A percentile compares a stretch with the other conserved stretches of the same genome.
phyloP scores from a whole-genome alignment of 2,329 filamentous ascomycete genomes.

The Domatiomyces globalis region DNA sequence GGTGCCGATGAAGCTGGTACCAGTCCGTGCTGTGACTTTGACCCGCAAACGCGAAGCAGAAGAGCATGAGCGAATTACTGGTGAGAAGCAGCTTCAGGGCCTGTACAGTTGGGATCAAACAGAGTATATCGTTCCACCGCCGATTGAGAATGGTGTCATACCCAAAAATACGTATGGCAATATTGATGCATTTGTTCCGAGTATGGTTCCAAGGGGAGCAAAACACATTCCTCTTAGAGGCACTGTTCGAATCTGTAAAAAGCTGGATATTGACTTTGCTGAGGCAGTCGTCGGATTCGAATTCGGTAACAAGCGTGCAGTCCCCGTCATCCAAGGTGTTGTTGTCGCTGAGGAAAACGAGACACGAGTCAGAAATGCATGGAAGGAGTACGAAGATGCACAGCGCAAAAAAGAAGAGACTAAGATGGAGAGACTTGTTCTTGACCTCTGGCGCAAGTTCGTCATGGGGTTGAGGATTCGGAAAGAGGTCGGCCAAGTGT shows the following conservation, averaged over 20 bases:
- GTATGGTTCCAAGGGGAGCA: conserved; percentile 79
- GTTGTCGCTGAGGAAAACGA: conserved; percentile 74
- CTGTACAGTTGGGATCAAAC: conserved; percentile 76
- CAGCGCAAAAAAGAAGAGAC: conserved; percentile 64
- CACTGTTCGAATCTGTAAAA: conserved; percentile 65
- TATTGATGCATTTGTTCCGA: conserved; percentile 86
- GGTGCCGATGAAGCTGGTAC: conserved; percentile 68
- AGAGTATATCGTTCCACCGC: conserved; percentile 84
- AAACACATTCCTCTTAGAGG: conserved; percentile 70
- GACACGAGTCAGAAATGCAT: conserved; percentile 59
- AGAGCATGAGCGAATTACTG: conserved; percentile 64
- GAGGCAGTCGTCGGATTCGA: conserved; percentile 95
- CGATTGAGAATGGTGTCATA: conserved; percentile 70
- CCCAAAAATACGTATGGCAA: conserved; percentile 94
- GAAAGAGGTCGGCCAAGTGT: conserved; percentile 61
- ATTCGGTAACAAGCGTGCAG: conserved; percentile 85
- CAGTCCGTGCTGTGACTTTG: conserved; percentile 78
- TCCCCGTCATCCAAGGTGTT: conserved; percentile 80
- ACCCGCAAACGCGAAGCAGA: conserved; percentile 80
- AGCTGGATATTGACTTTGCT: conserved; percentile 72
- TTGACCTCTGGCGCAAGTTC: conserved; percentile 75
- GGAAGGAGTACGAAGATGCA: conserved; percentile 64
- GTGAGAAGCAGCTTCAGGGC: conserved; percentile 73
- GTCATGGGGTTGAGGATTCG: conserved; percentile 72
- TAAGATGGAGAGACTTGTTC: conserved; percentile 59